Base-by-base conservation (phyloP, 2,329 filamentous ascomycete genomes). In the Fusarium sambucinum region DNA sequence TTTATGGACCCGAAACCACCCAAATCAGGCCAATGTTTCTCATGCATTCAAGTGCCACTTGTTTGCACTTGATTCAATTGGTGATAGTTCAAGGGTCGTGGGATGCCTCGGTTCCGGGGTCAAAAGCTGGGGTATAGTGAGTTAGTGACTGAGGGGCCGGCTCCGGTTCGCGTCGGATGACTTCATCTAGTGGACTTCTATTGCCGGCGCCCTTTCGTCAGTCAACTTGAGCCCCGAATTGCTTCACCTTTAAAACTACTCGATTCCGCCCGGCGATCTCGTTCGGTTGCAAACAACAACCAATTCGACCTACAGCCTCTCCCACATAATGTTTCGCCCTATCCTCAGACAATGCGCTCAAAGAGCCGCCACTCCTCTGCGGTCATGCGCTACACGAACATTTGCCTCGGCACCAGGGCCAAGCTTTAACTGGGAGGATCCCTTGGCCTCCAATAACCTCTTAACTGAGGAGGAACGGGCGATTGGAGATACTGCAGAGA, bases 381-480 rank as follows among this genome's bases (percentile, higher is more conserved):
- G 72, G 59, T 74, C 73, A 61, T 72, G 68, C 42, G 73, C 70
- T 59, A 70, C 64, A 46, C 73, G 79, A 57, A 70, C 75, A 65
- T 81, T 79, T 66, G 79, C 80, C 42, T 80, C 80, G 13, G 73
- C 77, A 29, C 63, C 71, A 37, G 72, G 72, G 27, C 73, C 78
- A 5, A 69, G 72, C 21, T 98, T 97, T 79, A 89, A 97, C 78
- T 99, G 96, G 95, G 87, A 96, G 78, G 96, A 99, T 77, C 94
- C 96, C 21, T 84, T 99, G 60, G 86, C 86, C 27, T 85, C 90
- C 35, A 89, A 89, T 74, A 91, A 89, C 75, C 81, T 97, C 44
- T 87, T 94, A 74, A 97, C 94, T 1, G 92, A 97, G 70, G 96
- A 99, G 63, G 96, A 99, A 80, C 77, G 93, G 69, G 93, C 94